Percentiles rank a stretch among this genome's conserved stretches.
Conservation (phyloP, 202 grass and related monocot species). For the Bolboschoenoplectus hybrid region DNA sequence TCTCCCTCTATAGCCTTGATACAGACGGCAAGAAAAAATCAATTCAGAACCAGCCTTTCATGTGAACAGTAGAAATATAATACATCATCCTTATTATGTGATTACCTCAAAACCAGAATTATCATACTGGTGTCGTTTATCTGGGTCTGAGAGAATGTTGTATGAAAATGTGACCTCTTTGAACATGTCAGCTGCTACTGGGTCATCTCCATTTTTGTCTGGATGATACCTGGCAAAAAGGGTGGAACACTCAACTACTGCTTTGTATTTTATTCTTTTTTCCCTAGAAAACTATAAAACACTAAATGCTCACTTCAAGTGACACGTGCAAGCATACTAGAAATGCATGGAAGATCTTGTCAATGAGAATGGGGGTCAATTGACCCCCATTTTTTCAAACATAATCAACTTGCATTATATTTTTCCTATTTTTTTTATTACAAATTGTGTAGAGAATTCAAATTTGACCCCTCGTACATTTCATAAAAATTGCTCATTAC, state of each 20-base stretch:
- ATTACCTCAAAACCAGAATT: slow-evolving; percentile 90
- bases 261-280: background rate
- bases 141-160: slow-evolving; percentile 93
- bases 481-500: too few relatives aligned
- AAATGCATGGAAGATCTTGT: background rate
- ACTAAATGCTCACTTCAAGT: background rate
- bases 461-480: too few relatives aligned
- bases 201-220: slow-evolving; percentile 95
- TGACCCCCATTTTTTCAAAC: background rate
- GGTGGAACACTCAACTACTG: background rate
- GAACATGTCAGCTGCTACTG: slow-evolving; percentile 82
- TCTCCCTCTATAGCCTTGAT: slow-evolving; percentile 88
- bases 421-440: background rate
- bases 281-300: background rate
- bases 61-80: slow-evolving; percentile 29
- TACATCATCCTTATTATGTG: slow-evolving; percentile 33
- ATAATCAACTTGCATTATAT: background rate
- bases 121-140: slow-evolving; percentile 86
- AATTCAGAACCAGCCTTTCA: slow-evolving; percentile 21
- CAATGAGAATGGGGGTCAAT: background rate
- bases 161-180: slow-evolving; percentile 99
- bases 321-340: background rate
- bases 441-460: background rate
- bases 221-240: slow-evolving; percentile 74
- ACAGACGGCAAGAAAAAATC: slow-evolving; percentile 29